Evolutionary conservation across 1,284 basidiomycete species (phyloP), one percentile per base, ranked within the genome.

Genomic region (Kalmanozyma brasiliensis): DNA sequence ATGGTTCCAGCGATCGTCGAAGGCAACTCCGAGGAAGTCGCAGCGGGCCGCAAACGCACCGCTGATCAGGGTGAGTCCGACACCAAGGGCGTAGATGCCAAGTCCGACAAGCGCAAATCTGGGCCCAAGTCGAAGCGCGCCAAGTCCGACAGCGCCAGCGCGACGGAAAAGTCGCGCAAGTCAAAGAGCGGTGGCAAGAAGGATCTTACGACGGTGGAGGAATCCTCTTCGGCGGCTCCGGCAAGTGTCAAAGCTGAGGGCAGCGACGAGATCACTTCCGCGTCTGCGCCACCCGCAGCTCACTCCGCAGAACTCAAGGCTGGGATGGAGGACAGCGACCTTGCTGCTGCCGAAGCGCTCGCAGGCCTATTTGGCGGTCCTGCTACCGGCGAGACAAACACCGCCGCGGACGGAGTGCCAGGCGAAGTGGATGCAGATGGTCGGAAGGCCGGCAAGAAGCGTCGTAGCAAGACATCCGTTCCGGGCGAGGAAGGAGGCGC

Each of bases 341-440:
- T 84, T 14, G 83, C 82, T 19, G 83, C 83, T 0, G 83, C 82
- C 1, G 82, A 82, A 19, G 81, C 80, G 1, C 75, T 83, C 11
- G 75, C 78, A 1, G 76, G 71, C n/a, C 32, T 74, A 3, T 63
- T 71, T 16, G 49, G 49, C n/a, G 58, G 48, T 22, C 26, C 62
- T 11, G 26, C 43, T 22, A 1, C 70, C 4, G 46, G 26, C 14
- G 55, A 51, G 38, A 47, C 46, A 19, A 30, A n/a, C 16, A 20
- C 45, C 14, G 5, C 22, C 2, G 26, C n/a, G 24, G 17, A 51
- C 23, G 41, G 29, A 29, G 9, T 16, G 6, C 8, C 34, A 1
- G 22, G 34, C 24, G 63, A 52, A 0, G 8, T 37, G 16, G 49
- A 59, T 17, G 47, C 45, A 4, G 59, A 68, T 14, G 51, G 53